Percentiles rank a stretch among this genome's conserved stretches.
These are phyloP conservation scores for Coniella vitis DNA, from an alignment of 2,329 filamentous ascomycete species.

Conservation along the genomic window DNA sequence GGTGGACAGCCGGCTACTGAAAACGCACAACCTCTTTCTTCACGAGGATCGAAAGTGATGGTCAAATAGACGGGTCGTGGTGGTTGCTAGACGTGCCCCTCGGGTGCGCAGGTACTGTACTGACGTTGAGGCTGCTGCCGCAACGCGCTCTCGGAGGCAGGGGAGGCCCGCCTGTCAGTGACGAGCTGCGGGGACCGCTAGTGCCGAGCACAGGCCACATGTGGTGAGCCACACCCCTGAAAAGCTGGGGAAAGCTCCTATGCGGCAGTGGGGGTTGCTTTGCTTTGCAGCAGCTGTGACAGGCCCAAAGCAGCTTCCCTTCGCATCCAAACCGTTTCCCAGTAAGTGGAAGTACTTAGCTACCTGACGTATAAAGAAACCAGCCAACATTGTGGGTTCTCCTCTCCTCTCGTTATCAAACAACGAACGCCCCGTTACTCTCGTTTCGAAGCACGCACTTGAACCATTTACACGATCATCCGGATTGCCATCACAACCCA, in stretches of 20 bases:
- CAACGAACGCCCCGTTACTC: too few relatives aligned
- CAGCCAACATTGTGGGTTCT: too few relatives aligned
- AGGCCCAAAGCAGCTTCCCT: background rate
- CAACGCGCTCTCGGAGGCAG: too few relatives aligned
- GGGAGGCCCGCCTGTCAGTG: background rate
- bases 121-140: too few relatives aligned
- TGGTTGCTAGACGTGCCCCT: too few relatives aligned
- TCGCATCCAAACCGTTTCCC: background rate
- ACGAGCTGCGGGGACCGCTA: background rate
- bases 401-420: background rate
- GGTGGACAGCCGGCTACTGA: conserved; percentile 17
- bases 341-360: too few relatives aligned
- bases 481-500: background rate
- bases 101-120: too few relatives aligned
- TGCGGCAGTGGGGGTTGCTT: background rate
- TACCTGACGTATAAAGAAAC: too few relatives aligned
- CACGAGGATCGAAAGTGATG: too few relatives aligned
- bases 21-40: background rate
- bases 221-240: conserved; percentile 1
- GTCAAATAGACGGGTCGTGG: too few relatives aligned
- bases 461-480: too few relatives aligned
- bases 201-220: background rate
- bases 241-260: conserved; percentile 16
- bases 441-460: too few relatives aligned
- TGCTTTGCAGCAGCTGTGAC: background rate